Evolutionary conservation across 1,284 basidiomycete species (phyloP), one percentile per base, ranked within the genome.

Genomic region (Leccinum cinnamomeum): DNA sequence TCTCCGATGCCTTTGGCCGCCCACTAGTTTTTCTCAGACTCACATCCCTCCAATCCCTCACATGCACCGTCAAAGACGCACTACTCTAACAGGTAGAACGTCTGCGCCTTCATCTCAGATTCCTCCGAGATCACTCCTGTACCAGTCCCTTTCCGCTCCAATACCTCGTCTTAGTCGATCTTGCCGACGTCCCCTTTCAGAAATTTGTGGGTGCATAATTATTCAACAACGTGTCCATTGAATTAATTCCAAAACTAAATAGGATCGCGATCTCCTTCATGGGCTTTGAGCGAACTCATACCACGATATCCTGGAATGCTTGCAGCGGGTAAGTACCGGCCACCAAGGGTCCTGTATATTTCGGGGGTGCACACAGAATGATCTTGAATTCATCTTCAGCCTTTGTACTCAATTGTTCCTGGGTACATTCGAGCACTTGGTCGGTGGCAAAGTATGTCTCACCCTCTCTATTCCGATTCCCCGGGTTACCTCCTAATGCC

Each of bases 261-360:
- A 90, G 85, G 84, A 82, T 67, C 69, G 87, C 41, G 86, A 90
- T 63, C 71, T 90, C 11, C 76, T 88, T 48, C 81, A 28, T 91
- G 87, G 88, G 81, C 83, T 56, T 69, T 86, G 63, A 81, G 84
- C 67, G 87, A 91, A 69, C 76, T 88, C 28, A 79, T 87, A 54
- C 88, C 89, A 35, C 83, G 84, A 61, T 93, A 87, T 76, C 90
- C 92, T 53, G 91, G 91, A 57, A 84, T 92, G 84, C 77, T 93
- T 50, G 90, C 85, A 41, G 86, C 87, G 70, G 87, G 89, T 88
- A 72, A 67, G 80, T 61, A 41, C 48, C 58, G 56, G 35, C 8
- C 25, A 53, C 50, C 55, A 59, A 37, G 12, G n/a, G 4, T 55
- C 44, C 35, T 3, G 51, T 61, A 35, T 48, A 18, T 57, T 37